Evolutionary conservation across 768 basidiomycete species (phyloP).

Genomic region (Tricholoma terreum): DNA sequence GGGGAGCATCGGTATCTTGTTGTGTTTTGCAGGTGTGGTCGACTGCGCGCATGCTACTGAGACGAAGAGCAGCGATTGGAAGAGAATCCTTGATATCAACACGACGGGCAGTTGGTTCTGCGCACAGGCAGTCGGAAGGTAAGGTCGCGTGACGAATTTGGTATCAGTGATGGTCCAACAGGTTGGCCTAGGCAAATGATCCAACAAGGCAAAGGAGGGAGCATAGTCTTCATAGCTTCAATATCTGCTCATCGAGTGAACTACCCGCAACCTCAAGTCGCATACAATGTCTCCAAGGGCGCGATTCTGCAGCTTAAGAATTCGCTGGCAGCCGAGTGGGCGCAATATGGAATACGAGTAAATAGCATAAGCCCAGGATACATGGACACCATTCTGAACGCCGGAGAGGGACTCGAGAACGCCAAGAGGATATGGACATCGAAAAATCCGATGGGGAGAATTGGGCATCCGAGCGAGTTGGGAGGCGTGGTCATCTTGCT

Average conservation of each 20-base stretch:
- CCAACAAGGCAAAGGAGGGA: conserved; percentile 36
- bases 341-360: no score
- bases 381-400: no score
- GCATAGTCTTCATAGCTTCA: conserved; percentile 41
- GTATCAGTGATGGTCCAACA: no score
- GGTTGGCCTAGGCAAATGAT: conserved; percentile 38
- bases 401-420: no score
- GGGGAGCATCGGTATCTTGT: conserved; percentile 33
- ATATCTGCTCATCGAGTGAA: conserved; percentile 41
- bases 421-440: no score
- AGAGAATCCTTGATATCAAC: conserved; percentile 38
- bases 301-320: no score
- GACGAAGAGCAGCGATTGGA: conserved; percentile 31
- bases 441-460: no score
- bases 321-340: no score
- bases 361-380: no score
- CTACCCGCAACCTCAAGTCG: conserved; percentile 40
- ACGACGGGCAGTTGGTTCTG: conserved; percentile 45
- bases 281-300: conserved; percentile 43
- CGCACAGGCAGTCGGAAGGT: conserved; percentile 40
- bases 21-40: conserved; percentile 45
- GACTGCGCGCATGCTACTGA: conserved; percentile 31
- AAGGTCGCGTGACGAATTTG: neutral
- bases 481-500: no score
- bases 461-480: no score